Evolutionary conservation across 768 basidiomycete species (phyloP).

Genomic region (Amanita jacksonii): DNA sequence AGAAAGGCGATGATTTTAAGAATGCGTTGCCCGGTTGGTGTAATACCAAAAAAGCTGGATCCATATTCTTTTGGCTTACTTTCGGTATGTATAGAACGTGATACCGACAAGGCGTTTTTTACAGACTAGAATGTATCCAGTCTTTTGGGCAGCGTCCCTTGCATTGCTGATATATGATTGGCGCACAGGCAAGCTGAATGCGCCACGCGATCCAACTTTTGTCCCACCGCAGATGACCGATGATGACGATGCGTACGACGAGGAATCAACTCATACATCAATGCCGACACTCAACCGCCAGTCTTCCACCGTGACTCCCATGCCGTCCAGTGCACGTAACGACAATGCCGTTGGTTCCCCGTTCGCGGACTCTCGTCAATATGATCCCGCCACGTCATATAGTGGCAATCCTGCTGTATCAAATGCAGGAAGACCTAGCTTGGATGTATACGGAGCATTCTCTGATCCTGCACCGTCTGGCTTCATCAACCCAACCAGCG

Average conservation of each 20-base stretch:
- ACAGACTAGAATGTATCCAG: conserved; percentile 26
- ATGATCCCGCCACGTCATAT: conserved; percentile 27
- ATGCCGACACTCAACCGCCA: conserved; percentile 23
- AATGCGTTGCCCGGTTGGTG: conserved; percentile 75
- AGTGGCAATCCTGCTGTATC: conserved; percentile 19
- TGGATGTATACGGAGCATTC: conserved; percentile 89
- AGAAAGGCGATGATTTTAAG: conserved; percentile 55
- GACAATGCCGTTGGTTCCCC: conserved; percentile 30
- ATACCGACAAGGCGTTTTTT: too few relatives aligned
- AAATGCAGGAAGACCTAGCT: conserved; percentile 43
- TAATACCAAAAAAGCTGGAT: conserved; percentile 83
- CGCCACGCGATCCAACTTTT: conserved; percentile 70
- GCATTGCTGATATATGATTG: conserved; percentile 62
- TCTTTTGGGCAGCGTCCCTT: conserved; percentile 67
- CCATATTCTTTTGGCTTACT: conserved; percentile 83
- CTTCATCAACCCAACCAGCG: conserved; percentile 33
- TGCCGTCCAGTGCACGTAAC: conserved; percentile 15
- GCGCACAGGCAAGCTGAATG: conserved; percentile 58
- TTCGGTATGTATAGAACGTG: conserved; percentile 44
- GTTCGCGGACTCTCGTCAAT: conserved; percentile 48
- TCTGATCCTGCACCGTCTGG: conserved; percentile 79
- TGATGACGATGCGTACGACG: conserved; percentile 41
- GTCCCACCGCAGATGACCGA: conserved; percentile 41
- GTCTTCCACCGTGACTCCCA: conserved; percentile 17
- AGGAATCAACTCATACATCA: conserved; percentile 45